phyloP scores from a whole-genome alignment of 306 rosid genomes.

The Bauhinia variegata region DNA sequence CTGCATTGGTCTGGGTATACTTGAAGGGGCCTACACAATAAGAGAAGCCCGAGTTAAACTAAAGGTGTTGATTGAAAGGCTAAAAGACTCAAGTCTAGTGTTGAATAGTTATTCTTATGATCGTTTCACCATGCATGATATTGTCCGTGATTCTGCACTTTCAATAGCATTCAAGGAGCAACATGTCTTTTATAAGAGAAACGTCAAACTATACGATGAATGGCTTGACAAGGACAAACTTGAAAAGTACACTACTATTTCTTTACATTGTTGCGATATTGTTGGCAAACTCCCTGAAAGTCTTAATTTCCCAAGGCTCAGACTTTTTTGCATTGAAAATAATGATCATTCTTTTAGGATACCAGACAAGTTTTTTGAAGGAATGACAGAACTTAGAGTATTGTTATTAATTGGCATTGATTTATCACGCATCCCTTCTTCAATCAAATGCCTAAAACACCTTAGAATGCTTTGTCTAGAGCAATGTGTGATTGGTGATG shows the following conservation, averaged over 20 bases:
- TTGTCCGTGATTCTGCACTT: too few species aligned
- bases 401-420: slow-evolving; percentile 20
- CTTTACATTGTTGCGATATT: slow-evolving; percentile 20
- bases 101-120: too few species aligned
- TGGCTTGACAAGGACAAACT: slow-evolving; percentile 35
- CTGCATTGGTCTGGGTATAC: slow-evolving; percentile 27
- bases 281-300: neutral
- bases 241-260: slow-evolving; percentile 26
- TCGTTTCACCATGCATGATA: too few species aligned
- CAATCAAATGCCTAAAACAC: slow-evolving; percentile 19
- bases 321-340: slow-evolving; percentile 17
- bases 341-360: too few species aligned
- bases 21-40: slow-evolving; percentile 4
- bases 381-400: slow-evolving; percentile 33
- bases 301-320: neutral
- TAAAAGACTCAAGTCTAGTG: slow-evolving; percentile 24
- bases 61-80: neutral
- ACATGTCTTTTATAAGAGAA: neutral
- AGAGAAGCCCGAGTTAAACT: slow-evolving; percentile 9
- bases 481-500: slow-evolving; percentile 18
- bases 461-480: slow-evolving; percentile 45
- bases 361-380: slow-evolving; percentile 13
- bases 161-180: slow-evolving; percentile 24
- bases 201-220: slow-evolving; percentile 7
- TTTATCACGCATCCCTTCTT: neutral